Base-by-base conservation (phyloP, 148 eudicot genomes). In the Heliamphora exappendiculata region DNA sequence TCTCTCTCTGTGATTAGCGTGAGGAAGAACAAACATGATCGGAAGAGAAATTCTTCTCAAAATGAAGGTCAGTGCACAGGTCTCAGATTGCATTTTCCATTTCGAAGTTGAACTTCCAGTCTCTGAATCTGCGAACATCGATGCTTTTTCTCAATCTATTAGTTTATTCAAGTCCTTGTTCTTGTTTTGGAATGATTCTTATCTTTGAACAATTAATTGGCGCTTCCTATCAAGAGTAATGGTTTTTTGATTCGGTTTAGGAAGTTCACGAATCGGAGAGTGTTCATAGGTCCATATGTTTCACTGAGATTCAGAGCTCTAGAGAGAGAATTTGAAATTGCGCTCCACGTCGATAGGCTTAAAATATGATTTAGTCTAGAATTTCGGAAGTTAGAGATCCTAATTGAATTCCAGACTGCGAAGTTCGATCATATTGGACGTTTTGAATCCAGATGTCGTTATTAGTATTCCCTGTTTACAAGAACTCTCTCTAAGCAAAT, bases 1-100 rank as follows among this genome's bases (percentile, higher is more conserved):
- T 36, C 75, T 72, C 47, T 72, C 49, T 55, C 29, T 55, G 26
- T 41, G 64, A 55, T 36, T 37, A 10, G 65, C 20, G 31, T 50
- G 24, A 28, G 28, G 29, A 19, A 28, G 28, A 11, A 42, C 44
- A 59, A 79, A 75, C 85, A 86, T 86, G 88, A 77, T 55, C 66
- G 85, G 84, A 26, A 86, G 80, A 74, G 86, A 83, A 44, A 73
- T 86, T 86, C 83, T 86, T 49, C 85, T 81, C 55, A 83, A 81
- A 80, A 86, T 86, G 88, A 86, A 86, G 88, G 88, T 86, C 29
- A 45, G 42, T 64, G 12, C 20, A 16, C 31, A 0, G 64, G 44
- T 51, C 47, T 29, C 26, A 16, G 24, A 31, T 70, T 6, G 19
- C 51, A 24, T 22, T 20, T 57, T 3, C 50, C 24, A 9, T 73